Percentiles rank a stretch among this genome's conserved stretches.
phyloP scores from a whole-genome alignment of 1,139 yeast genomes.

The Blastobotrys serpentis region DNA sequence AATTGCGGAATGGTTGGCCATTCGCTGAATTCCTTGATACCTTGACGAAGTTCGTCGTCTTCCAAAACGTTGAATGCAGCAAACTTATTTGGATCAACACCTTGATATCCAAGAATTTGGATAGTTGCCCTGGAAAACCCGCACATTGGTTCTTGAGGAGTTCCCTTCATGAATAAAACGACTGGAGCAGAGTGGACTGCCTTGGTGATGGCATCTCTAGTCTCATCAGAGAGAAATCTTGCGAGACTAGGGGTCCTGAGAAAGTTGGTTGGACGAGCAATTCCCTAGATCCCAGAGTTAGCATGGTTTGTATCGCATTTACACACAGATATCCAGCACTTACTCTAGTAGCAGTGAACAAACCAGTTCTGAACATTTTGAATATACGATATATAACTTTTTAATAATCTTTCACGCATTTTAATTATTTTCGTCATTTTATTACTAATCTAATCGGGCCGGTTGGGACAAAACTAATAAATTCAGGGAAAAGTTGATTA shows the following conservation, averaged over 20 bases:
- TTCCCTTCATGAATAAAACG: slow-evolving; percentile 69
- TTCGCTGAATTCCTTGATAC: slow-evolving; percentile 89
- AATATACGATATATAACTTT: too few relatives aligned
- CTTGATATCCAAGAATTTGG: slow-evolving; percentile 90
- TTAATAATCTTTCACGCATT: too few relatives aligned
- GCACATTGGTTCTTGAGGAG: slow-evolving; percentile 98
- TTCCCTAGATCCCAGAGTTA: neutral
- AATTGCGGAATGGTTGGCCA: slow-evolving; percentile 90
- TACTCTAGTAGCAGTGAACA: slow-evolving; percentile 16
- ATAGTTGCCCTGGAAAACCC: slow-evolving; percentile 96
- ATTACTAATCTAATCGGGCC: neutral
- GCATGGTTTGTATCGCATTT: neutral
- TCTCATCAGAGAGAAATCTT: slow-evolving; percentile 73
- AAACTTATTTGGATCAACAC: slow-evolving; percentile 93
- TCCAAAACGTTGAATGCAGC: slow-evolving; percentile 97
- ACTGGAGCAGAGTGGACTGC: slow-evolving; percentile 91
- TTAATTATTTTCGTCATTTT: neutral
- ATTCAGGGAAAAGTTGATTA: too few relatives aligned
- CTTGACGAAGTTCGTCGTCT: slow-evolving; percentile 86
- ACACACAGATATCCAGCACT: neutral
- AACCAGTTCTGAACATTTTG: slow-evolving; percentile 14
- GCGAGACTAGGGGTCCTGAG: slow-evolving; percentile 18
- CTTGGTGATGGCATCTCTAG: slow-evolving; percentile 74
- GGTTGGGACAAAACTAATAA: slow-evolving; percentile 6
- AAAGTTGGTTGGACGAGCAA: neutral